Evolutionary conservation across 2,329 filamentous ascomycete species (phyloP).

Genomic region (Tolypocladium ovalisporum): DNA sequence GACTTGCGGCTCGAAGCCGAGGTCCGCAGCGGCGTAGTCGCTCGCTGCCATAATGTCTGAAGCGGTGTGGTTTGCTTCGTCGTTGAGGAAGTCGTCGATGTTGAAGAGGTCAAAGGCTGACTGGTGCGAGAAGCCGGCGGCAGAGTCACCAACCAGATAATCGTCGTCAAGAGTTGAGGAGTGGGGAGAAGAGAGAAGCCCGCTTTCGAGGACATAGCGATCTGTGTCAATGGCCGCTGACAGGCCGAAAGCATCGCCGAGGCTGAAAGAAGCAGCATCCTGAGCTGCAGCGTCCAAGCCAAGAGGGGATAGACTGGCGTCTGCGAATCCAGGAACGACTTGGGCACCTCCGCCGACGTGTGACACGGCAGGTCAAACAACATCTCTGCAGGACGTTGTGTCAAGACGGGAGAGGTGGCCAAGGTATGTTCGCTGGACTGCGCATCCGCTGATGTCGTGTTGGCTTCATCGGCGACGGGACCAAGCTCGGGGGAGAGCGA

Average conservation of each 20-base stretch:
- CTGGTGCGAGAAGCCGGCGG: constrained; percentile 31
- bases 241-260: constrained; percentile 58
- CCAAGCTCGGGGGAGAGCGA: constrained; percentile 48
- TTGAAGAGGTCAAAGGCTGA: constrained; percentile 35
- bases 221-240: constrained; percentile 60
- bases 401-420: constrained; percentile 65
- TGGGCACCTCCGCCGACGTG: constrained; percentile 65
- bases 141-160: constrained; percentile 53
- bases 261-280: constrained; percentile 53
- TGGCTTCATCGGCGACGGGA: constrained; percentile 34
- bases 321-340: constrained; percentile 32
- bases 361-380: constrained; percentile 99
- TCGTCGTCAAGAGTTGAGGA: constrained; percentile 54
- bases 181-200: constrained; percentile 64
- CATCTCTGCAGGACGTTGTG: constrained; percentile 99
- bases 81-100: constrained; percentile 44
- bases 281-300: constrained; percentile 41
- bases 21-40: constrained; percentile 40
- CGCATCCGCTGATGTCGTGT: constrained; percentile 8
- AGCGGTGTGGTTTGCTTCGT: constrained; percentile 34
- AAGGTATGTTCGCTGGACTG: constrained; percentile 13
- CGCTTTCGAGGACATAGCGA: constrained; percentile 67
- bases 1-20: constrained; percentile 40
- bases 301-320: constrained; percentile 26
- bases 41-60: constrained; percentile 37